These are phyloP conservation scores for Phaeoacremonium minimum DNA, from an alignment of 2,329 filamentous ascomycete species.

Conservation along the genomic window DNA sequence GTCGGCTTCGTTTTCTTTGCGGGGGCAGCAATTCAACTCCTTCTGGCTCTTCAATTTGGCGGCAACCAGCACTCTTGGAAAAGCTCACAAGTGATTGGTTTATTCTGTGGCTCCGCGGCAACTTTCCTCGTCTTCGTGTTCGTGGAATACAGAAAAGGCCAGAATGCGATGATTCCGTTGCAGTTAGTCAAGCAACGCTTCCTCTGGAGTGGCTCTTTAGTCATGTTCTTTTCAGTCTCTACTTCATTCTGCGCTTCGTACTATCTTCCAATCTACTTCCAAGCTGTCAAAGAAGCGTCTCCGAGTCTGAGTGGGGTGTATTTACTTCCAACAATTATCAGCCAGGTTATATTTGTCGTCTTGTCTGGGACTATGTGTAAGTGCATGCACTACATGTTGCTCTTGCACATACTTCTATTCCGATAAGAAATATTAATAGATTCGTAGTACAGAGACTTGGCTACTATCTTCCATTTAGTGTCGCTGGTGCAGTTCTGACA, in stretches of 20 bases:
- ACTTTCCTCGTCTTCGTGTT: slow-evolving; percentile 17
- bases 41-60: slow-evolving; percentile 27
- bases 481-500: slow-evolving; percentile 6
- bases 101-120: slow-evolving; percentile 17
- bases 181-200: slow-evolving; percentile 12
- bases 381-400: slow-evolving; percentile 14
- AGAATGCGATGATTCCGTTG: slow-evolving; percentile 18
- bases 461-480: slow-evolving; percentile 11
- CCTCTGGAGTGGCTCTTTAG: not conserved
- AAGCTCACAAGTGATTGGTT: slow-evolving; percentile 21
- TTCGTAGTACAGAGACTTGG: slow-evolving; percentile 7
- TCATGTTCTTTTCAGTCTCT: slow-evolving; percentile 24
- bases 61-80: slow-evolving; percentile 19
- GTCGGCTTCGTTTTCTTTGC: slow-evolving; percentile 19
- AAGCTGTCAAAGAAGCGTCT: slow-evolving; percentile 30
- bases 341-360: slow-evolving; percentile 3
- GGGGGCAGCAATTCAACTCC: slow-evolving; percentile 20
- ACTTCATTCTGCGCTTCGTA: slow-evolving; percentile 37
- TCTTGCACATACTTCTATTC: too few species aligned
- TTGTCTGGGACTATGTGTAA: slow-evolving; percentile 10
- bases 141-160: slow-evolving; percentile 18
- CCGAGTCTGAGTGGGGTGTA: slow-evolving; percentile 4
- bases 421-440: too few species aligned
- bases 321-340: slow-evolving; percentile 4
- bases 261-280: slow-evolving; percentile 47